Base-by-base conservation (phyloP, 345 rosid species). In the Toxicodendron radicans region DNA sequence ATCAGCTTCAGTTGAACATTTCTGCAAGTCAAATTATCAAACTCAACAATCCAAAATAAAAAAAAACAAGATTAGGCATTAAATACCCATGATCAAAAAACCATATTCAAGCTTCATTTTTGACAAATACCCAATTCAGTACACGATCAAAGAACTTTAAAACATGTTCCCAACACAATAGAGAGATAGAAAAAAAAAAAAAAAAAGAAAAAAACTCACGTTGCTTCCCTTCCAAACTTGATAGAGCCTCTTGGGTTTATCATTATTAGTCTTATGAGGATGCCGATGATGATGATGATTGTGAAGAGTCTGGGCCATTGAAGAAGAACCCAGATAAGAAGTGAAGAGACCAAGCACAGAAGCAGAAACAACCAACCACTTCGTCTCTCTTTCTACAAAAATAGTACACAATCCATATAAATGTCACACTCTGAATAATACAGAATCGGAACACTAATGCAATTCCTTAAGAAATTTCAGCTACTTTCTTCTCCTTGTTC, bases 201-300 rank as follows among this genome's bases (percentile, higher is more conserved):
- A 38, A 54, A 20, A 78, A n/a, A n/a, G n/a, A 45, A 56, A 64
- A 64, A 78, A 62, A 82, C 91, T 87, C 65, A 91, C 96, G 78
- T 88, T 88, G 84, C 82, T 87, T 76, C 96, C 96, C 70, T 81
- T 87, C 96, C 96, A 91, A 68, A 82, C 88, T 83, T 86, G 88
- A 79, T 84, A 91, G 53, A 91, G 85, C 85, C 87, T 87, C 85
- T 57, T 82, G 75, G 85, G 80, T 66, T 77, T 73, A 52, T 35
- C 46, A 49, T 20, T 58, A 17, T 30, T 57, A 10, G 43, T 4
- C 32, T 4, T 30, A 64, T 43, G 24, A 70, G 0, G 59, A 32
- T 7, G 43, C 46, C 17, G 20, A 35, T 32, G 52, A 73, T 33
- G n/a, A n/a, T n/a, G 24, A 70, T 2, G 59, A 32, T 7, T 24